Percentiles rank a stretch among this genome's conserved stretches.
Conservation (phyloP, 73 alveolate genomes). For the Tetrahymena malaccensis region DNA sequence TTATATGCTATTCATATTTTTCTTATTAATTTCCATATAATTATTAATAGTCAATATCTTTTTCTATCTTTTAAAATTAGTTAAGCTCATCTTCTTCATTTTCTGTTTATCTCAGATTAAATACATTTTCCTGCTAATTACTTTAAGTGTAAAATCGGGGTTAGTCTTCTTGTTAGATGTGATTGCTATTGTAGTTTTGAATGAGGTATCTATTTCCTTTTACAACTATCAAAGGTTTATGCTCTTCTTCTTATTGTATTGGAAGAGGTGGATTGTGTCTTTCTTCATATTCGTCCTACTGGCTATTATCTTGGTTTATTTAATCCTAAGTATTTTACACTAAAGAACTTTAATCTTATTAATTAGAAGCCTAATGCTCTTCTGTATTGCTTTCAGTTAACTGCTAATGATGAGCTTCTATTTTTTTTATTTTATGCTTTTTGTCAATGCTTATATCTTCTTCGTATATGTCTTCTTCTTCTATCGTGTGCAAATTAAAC, state of each 20-base stretch:
- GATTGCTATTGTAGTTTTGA: neutral
- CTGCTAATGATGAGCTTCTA: neutral
- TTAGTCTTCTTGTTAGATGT: neutral
- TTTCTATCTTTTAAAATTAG: neutral
- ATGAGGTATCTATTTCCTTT: neutral
- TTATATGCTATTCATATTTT: neutral
- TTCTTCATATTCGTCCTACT: neutral
- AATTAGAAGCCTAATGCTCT: neutral
- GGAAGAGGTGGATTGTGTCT: neutral
- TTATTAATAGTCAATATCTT: neutral
- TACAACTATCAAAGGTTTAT: neutral
- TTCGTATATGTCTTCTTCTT: neutral
- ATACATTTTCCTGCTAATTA: neutral
- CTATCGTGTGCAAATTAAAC: neutral
- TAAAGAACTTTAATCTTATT: neutral
- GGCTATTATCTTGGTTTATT: neutral
- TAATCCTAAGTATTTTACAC: neutral
- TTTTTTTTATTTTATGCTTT: neutral
- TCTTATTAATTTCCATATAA: neutral
- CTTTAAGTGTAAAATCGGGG: neutral
- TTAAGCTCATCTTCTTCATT: neutral
- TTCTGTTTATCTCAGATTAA: neutral
- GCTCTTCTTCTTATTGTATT: neutral
- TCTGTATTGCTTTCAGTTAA: neutral
- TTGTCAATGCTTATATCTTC: neutral